phyloP scores from a whole-genome alignment of 176 grass and related monocot genomes.

The sorghum (Sorghum bicolor) region DNA sequence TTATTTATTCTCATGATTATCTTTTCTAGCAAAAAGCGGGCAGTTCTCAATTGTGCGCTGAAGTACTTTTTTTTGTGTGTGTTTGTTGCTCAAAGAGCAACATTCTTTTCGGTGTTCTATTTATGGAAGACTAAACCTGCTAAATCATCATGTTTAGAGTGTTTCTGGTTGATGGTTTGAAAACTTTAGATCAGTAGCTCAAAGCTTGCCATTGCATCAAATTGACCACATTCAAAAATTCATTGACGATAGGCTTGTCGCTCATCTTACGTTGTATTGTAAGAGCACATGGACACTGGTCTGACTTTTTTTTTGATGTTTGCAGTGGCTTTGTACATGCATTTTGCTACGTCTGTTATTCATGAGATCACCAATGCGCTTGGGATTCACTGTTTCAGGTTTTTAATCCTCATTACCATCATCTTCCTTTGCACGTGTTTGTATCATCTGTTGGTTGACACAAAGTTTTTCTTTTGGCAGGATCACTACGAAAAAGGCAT shows the following conservation, averaged over 20 bases:
- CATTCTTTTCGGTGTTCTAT: background rate
- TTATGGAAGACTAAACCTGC: background rate
- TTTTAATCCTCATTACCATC: background rate
- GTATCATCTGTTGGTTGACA: conserved; percentile 5
- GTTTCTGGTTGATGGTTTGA: background rate
- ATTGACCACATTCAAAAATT: background rate
- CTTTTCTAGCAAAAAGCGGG: background rate
- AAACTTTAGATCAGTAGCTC: background rate
- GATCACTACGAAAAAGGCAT: conserved; percentile 95
- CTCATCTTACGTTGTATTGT: background rate
- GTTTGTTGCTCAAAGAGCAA: background rate
- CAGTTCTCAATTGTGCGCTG: background rate
- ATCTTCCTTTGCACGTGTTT: background rate
- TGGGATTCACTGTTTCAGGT: conserved; percentile 98
- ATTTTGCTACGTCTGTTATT: conserved; percentile 99
- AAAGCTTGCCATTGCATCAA: background rate
- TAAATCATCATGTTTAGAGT: conserved; percentile 4
- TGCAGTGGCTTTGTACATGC: conserved; percentile 82
- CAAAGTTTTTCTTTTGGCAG: conserved; percentile 40
- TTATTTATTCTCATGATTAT: conserved; percentile 22
- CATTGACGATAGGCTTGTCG: background rate
- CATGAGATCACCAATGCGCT: conserved; percentile 93
- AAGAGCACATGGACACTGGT: background rate
- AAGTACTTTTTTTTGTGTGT: background rate
- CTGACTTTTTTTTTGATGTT: conserved; percentile 14